These are phyloP conservation scores for Pseudogymnoascus sp. DNA, from an alignment of 2,329 filamentous ascomycete species.

Conservation along the genomic window DNA sequence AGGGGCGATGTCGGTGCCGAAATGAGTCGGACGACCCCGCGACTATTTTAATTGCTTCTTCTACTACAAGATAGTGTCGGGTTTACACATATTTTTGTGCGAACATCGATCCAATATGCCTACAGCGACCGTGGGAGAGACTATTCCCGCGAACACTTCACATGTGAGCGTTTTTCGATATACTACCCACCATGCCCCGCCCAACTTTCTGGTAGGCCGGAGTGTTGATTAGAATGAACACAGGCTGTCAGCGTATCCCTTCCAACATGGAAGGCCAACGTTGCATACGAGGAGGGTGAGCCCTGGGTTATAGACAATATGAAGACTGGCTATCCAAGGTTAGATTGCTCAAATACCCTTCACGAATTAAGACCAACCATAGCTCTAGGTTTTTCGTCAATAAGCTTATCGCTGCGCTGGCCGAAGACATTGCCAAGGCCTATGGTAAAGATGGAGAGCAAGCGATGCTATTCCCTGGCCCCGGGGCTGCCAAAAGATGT, in stretches of 20 bases:
- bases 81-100: constrained; percentile 6
- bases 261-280: constrained; percentile 83
- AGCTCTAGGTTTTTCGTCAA: constrained; percentile 80
- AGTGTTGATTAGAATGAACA: constrained; percentile 4
- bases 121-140: constrained; percentile 27
- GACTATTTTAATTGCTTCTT: constrained; percentile 10
- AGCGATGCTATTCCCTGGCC: constrained; percentile 77
- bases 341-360: constrained; percentile 24
- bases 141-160: constrained; percentile 28
- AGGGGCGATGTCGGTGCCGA: constrained; percentile 9
- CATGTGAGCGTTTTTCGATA: constrained; percentile 24
- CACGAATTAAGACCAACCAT: constrained; percentile 11
- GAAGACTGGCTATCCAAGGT: constrained; percentile 86
- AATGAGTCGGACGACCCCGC: constrained; percentile 8
- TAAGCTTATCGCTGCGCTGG: constrained; percentile 68
- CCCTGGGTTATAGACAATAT: constrained; percentile 77
- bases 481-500: constrained; percentile 62
- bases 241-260: constrained; percentile 94
- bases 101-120: constrained; percentile 21
- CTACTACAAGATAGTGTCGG: not conserved
- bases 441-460: constrained; percentile 55
- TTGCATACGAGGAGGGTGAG: constrained; percentile 90
- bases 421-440: constrained; percentile 54
- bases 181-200: constrained; percentile 14
- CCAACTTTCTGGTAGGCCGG: constrained; percentile 3